Conservation (phyloP, 345 rosid species). For the Psidium friedrichsthalianum region DNA sequence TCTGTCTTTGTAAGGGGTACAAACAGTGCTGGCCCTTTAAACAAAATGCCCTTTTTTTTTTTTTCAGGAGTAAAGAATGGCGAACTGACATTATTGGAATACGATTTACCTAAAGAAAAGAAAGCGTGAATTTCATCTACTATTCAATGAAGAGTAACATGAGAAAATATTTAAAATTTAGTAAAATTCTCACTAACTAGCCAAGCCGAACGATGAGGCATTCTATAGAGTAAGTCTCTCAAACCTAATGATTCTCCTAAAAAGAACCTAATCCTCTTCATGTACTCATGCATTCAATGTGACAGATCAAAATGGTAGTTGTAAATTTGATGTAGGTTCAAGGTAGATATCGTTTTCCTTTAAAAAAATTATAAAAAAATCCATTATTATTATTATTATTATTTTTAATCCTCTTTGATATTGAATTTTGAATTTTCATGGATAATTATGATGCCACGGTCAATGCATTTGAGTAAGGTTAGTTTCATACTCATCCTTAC, state of each 20-base stretch:
- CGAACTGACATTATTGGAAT: background rate
- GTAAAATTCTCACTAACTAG: background rate
- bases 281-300: background rate
- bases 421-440: background rate
- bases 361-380: background rate
- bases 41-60: background rate
- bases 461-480: background rate
- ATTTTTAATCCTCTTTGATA: background rate
- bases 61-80: background rate
- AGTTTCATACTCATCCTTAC: background rate
- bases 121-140: background rate
- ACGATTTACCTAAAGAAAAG: background rate
- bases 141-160: background rate
- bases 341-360: background rate
- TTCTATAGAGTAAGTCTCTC: background rate
- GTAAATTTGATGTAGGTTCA: background rate
- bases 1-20: background rate
- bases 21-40: background rate
- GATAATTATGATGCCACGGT: background rate
- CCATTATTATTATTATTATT: background rate
- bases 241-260: background rate
- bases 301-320: background rate
- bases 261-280: background rate
- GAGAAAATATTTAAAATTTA: background rate
- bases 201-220: background rate